Evolutionary conservation across 2,329 filamentous ascomycete species (phyloP), one percentile per base, ranked within the genome.

Genomic region (Cladosporium sp.): DNA sequence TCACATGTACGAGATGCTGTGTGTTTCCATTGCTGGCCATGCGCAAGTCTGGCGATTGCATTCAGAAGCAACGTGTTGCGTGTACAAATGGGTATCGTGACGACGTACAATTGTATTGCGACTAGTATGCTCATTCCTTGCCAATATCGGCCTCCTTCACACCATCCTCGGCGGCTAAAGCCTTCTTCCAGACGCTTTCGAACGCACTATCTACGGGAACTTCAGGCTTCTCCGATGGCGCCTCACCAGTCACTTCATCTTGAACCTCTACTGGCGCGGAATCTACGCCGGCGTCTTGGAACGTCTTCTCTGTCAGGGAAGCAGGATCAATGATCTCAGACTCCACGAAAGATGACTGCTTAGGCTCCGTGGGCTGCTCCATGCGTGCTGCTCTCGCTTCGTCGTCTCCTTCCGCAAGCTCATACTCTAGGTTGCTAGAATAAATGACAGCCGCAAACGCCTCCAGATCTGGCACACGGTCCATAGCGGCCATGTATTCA

Each of bases 381-480:
- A 36, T 25, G 12, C 25, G 32, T n/a, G 47, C 53, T n/a, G 35
- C 51, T 35, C 34, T 56, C 10, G 40, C 40, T 6, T 37, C 39
- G 19, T 45, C 45, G 19, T 49, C 49, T 15, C 36, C 47, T 51
- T 77, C 75, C 0, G 72, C 73, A 8, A 73, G 70, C 69, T 80
- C 80, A 60, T 77, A 77, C 61, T 83, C 81, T 63, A 83, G 94
- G 71, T 95, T 94, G 70, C 88, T 92, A 51, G 86, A 90, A 73
- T 94, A 95, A 37, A 95, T 90, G 1, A 95, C 88, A 1, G 91
- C 90, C 1, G 90, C 88, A 70, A 95, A 95, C 0, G 88, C 89
- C 70, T 92, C 88, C 9, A 95, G 78, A 60, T 92, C 89, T 25
- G 82, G 79, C 37, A 92, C 88, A 54, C 80, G 74, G 73, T 95